Evolutionary conservation across 345 rosid genomes (phyloP), one percentile per base, ranked within the genome.

Genomic region (Dipteronia dyeriana): DNA sequence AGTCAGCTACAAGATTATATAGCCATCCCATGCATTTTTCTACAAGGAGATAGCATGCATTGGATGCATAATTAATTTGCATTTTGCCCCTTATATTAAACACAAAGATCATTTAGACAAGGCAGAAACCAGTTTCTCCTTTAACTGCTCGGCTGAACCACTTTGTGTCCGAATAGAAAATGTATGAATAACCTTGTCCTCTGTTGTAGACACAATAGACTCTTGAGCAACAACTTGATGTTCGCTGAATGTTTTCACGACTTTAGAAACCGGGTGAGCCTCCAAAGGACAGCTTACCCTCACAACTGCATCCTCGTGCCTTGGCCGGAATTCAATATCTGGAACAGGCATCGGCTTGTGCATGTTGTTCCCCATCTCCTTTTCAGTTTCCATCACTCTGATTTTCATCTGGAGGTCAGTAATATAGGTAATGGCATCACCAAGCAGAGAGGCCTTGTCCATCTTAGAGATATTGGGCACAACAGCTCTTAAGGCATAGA

Each of bases 401-500:
- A 94, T 91, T 78, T 90, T 93, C 85, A 31, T 87, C 84, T 90
- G 97, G 81, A 95, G 95, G 74, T 93, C 98, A 0, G 90, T 92
- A 71, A 94, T 92, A 81, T 89, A 91, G 49, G 91, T 80, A 71
- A 94, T 94, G 34, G 98, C 97, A 70, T 94, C 97, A 1, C 97
- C 98, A 5, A 94, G 97, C 9, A 94, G 86, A 17, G 98, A 94
- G 31, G 98, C 97, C 79, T 92, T 92, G 78, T 94, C 98, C 98
- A 94, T 94, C 88, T 92, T 92, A 64, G 98, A 94, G 84, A 92
- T 94, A 84, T 92, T 94, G 19, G 98, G 97, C 22, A 92, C 98
- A 51, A 95, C 97, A 1, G 97, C 95, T 76, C 98, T 82, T 78
- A 93, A 83, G 0, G 97, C 97, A 72, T 96, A 96, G 79, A 96